Evolutionary conservation across 768 basidiomycete genomes (phyloP).

Genomic region (Strobilomyces confusus): DNA sequence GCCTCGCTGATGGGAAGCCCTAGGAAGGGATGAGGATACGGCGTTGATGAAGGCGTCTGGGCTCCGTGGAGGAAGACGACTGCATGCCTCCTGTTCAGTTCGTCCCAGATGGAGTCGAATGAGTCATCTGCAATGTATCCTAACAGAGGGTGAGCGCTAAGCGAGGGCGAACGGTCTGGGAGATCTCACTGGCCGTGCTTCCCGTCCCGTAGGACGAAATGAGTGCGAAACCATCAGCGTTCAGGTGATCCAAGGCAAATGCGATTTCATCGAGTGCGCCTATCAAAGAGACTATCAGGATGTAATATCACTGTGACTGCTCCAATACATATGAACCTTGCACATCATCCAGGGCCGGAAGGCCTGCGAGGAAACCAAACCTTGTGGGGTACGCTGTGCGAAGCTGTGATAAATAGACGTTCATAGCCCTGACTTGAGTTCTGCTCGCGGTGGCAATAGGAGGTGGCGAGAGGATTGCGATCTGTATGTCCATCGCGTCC

Average conservation of each 20-base stretch:
- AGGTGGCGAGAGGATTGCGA: slow-evolving; percentile 66
- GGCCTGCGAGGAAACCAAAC: slow-evolving; percentile 68
- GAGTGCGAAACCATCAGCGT: slow-evolving; percentile 61
- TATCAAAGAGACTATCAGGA: slow-evolving; percentile 24
- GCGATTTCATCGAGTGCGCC: slow-evolving; percentile 58
- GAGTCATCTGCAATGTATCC: slow-evolving; percentile 63
- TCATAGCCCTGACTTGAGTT: slow-evolving; percentile 41
- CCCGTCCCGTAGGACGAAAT: slow-evolving; percentile 66
- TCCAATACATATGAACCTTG: slow-evolving; percentile 39
- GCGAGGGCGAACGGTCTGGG: neutral
- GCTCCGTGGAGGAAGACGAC: slow-evolving; percentile 73
- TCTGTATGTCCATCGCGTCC: slow-evolving; percentile 54
- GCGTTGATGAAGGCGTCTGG: slow-evolving; percentile 60
- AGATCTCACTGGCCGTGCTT: slow-evolving; percentile 44
- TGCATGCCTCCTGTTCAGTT: slow-evolving; percentile 53
- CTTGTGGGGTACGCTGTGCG: slow-evolving; percentile 47
- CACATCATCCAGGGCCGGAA: slow-evolving; percentile 61
- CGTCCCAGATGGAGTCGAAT: slow-evolving; percentile 69
- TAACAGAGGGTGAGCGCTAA: slow-evolving; percentile 25
- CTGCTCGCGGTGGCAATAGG: slow-evolving; percentile 47
- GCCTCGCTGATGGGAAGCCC: slow-evolving; percentile 71
- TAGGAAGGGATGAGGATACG: slow-evolving; percentile 58
- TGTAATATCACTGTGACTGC: neutral
- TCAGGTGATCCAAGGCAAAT: slow-evolving; percentile 56
- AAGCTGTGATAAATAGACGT: slow-evolving; percentile 44